Conservation (phyloP, 2,329 filamentous ascomycete species). For the Tolypocladium tundrense region DNA sequence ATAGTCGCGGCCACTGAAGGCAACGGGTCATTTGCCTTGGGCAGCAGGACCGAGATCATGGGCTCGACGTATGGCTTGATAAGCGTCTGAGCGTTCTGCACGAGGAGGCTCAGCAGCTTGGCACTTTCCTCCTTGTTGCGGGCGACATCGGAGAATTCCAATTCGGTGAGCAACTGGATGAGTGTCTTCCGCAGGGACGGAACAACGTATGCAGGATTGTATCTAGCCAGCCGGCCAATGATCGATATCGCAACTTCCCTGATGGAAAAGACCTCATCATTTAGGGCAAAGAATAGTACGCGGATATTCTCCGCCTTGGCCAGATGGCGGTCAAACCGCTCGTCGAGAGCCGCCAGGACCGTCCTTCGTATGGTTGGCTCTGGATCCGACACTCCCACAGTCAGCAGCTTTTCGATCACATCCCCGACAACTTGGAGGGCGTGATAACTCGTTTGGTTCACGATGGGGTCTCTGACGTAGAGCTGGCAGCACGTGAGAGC, state of each 20-base stretch:
- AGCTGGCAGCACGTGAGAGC: conserved; percentile 96
- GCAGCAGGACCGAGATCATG: conserved; percentile 88
- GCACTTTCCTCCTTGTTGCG: conserved; percentile 96
- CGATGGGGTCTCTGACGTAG: conserved; percentile 92
- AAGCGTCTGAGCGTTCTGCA: conserved; percentile 82
- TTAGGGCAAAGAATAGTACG: conserved; percentile 87
- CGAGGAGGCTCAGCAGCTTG: conserved; percentile 81
- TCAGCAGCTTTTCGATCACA: conserved; percentile 92
- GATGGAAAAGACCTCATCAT: conserved; percentile 88
- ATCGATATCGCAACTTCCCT: conserved; percentile 93
- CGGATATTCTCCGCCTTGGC: conserved; percentile 96
- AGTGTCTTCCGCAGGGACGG: conserved; percentile 89
- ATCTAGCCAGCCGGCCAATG: conserved; percentile 80
- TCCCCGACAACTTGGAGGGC: conserved; percentile 95
- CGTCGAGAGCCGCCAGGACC: conserved; percentile 80
- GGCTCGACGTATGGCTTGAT: conserved; percentile 96
- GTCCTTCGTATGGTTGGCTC: conserved; percentile 82
- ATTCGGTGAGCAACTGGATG: conserved; percentile 90
- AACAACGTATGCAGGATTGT: conserved; percentile 96
- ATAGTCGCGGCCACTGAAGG: conserved; percentile 88
- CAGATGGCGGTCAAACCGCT: conserved; percentile 92
- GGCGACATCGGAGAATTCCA: conserved; percentile 90
- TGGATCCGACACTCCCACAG: conserved; percentile 85
- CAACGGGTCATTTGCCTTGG: conserved; percentile 78
- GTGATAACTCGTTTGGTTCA: conserved; percentile 95